Evolutionary conservation across 768 basidiomycete species (phyloP).

Genomic region (Ramaria sp.): DNA sequence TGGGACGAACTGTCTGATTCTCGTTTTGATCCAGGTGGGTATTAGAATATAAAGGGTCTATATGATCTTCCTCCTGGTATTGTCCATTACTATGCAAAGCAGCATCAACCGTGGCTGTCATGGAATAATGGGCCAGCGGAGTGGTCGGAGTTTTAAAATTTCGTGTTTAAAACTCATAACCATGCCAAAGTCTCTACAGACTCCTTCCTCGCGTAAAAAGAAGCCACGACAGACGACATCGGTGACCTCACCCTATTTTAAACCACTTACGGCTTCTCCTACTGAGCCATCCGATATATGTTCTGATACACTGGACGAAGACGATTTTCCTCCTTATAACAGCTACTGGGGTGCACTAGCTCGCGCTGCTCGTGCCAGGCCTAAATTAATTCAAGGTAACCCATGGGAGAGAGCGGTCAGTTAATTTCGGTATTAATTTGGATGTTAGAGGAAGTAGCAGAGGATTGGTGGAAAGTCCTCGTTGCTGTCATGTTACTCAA

Average conservation of each 20-base stretch:
- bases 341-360: neutral
- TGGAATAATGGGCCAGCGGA: neutral
- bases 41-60: neutral
- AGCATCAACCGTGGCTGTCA: neutral
- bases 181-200: too few species aligned
- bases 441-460: slow-evolving; percentile 35
- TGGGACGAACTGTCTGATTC: neutral
- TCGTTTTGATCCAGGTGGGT: neutral
- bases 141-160: neutral
- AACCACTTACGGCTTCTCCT: neutral
- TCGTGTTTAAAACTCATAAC: too few species aligned
- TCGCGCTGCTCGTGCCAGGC: neutral
- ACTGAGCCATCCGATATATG: neutral
- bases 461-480: slow-evolving; percentile 60
- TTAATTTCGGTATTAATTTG: neutral
- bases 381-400: neutral
- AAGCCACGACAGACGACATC: too few species aligned
- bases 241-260: too few species aligned
- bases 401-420: neutral
- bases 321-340: neutral
- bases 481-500: slow-evolving; percentile 60
- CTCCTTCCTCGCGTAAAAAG: too few species aligned
- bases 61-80: neutral
- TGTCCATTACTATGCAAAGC: neutral
- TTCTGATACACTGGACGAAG: neutral